These are phyloP conservation scores for Hypomyces rosellus DNA, from an alignment of 2,329 filamentous ascomycete genomes.

Conservation along the genomic window DNA sequence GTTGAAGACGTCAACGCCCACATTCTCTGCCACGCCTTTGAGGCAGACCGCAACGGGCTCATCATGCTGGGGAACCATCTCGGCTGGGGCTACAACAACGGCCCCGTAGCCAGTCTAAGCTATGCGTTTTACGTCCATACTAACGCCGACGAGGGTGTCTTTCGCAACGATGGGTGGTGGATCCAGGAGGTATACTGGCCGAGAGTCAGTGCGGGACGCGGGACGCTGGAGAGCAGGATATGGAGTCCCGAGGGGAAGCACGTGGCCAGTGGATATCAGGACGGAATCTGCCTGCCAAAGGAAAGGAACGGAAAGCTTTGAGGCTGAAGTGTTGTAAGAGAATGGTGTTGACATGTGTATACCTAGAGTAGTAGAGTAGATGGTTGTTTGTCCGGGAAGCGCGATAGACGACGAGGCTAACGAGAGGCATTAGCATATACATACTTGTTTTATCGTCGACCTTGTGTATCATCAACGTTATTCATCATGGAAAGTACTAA, in stretches of 20 bases:
- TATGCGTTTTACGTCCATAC: constrained; percentile 49
- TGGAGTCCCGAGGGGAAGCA: constrained; percentile 49
- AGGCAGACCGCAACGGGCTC: constrained; percentile 48
- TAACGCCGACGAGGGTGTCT: constrained; percentile 41
- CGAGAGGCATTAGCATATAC: no score
- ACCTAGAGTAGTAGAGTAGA: no score
- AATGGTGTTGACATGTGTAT: not conserved
- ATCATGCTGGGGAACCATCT: constrained; percentile 45
- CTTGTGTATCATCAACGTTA: no score
- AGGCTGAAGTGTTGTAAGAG: constrained; percentile 16
- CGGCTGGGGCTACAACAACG: constrained; percentile 38
- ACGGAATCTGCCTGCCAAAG: constrained; percentile 37
- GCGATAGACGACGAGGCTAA: no score
- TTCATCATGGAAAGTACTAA: no score
- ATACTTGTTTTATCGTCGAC: no score
- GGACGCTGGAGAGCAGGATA: constrained; percentile 42
- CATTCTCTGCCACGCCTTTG: constrained; percentile 43
- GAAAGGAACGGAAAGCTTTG: constrained; percentile 8
- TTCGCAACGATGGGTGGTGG: constrained; percentile 46
- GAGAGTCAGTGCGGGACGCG: constrained; percentile 39
- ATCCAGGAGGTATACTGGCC: constrained; percentile 47
- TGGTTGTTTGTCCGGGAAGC: no score
- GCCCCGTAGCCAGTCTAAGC: constrained; percentile 39
- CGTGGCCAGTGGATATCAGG: constrained; percentile 49
- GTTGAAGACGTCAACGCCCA: constrained; percentile 37